Conservation (phyloP, 2,329 filamentous ascomycete genomes). For the Pleomassaria siparia region DNA sequence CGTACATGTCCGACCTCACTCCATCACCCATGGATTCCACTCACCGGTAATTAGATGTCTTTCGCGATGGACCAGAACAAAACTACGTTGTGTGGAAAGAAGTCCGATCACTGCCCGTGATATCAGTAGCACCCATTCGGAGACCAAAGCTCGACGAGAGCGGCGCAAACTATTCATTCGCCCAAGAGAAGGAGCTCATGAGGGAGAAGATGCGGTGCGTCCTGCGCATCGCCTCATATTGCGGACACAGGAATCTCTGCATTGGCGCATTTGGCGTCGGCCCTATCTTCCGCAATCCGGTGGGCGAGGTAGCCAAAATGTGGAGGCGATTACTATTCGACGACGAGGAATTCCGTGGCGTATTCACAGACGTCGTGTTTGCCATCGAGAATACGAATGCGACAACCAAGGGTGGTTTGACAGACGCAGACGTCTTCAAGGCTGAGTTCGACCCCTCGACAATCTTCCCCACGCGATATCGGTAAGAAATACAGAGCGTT, state of each 20-base stretch:
- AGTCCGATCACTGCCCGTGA: slow-evolving; percentile 63
- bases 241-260: slow-evolving; percentile 43
- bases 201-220: slow-evolving; percentile 71
- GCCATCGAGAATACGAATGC: slow-evolving; percentile 44
- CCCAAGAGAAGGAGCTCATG: slow-evolving; percentile 70
- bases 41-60: slow-evolving; percentile 57
- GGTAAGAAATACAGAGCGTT: slow-evolving; percentile 9
- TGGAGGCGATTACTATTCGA: slow-evolving; percentile 48
- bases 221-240: slow-evolving; percentile 64
- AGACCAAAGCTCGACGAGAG: slow-evolving; percentile 71
- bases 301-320: slow-evolving; percentile 46
- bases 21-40: not conserved
- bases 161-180: slow-evolving; percentile 71
- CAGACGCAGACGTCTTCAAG: slow-evolving; percentile 46
- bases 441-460: slow-evolving; percentile 42
- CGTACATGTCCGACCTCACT: slow-evolving; percentile 34
- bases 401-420: slow-evolving; percentile 32
- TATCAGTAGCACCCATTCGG: slow-evolving; percentile 71
- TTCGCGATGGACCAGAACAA: slow-evolving; percentile 64
- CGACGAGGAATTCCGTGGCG: slow-evolving; percentile 47
- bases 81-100: slow-evolving; percentile 31
- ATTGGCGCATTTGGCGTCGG: slow-evolving; percentile 49
- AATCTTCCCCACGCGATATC: slow-evolving; percentile 41
- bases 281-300: slow-evolving; percentile 49
- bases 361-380: slow-evolving; percentile 50